Conservation (phyloP, 2,329 filamentous ascomycete genomes). For the Talaromyces sp. region DNA sequence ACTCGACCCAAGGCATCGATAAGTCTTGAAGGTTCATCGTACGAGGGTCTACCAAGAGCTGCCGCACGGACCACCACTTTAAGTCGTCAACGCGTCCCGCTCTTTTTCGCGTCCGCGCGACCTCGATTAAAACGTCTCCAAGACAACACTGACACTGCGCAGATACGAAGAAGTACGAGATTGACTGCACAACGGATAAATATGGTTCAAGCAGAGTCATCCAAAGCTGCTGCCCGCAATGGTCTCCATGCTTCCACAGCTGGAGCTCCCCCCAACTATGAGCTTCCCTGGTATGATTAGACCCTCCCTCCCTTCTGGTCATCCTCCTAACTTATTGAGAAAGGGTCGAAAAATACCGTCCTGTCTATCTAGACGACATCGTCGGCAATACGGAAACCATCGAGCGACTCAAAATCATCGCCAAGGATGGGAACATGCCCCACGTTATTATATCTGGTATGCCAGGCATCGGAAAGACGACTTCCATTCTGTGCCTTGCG, state of each 20-base stretch:
- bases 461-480: slow-evolving; percentile 98
- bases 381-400: slow-evolving; percentile 98
- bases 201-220: slow-evolving; percentile 48
- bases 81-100: not conserved
- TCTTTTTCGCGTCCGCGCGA: slow-evolving; percentile 1
- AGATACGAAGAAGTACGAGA: too few relatives aligned
- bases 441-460: slow-evolving; percentile 99
- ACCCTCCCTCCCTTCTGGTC: not conserved
- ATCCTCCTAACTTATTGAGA: not conserved
- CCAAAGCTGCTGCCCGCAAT: slow-evolving; percentile 41
- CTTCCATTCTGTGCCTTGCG: slow-evolving; percentile 87
- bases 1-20: not conserved
- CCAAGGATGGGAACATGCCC: slow-evolving; percentile 98
- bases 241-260: slow-evolving; percentile 38
- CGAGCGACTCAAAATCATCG: slow-evolving; percentile 95
- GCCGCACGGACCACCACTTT: slow-evolving; percentile 8
- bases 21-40: not conserved
- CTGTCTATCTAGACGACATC: slow-evolving; percentile 90
- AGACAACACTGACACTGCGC: too few relatives aligned
- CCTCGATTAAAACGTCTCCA: not conserved
- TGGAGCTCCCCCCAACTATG: slow-evolving; percentile 44
- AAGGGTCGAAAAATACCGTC: slow-evolving; percentile 98
- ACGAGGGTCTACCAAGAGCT: not conserved
- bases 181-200: slow-evolving; percentile 14
- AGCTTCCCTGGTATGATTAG: slow-evolving; percentile 45